These are phyloP conservation scores for Furcasterigmium furcatum DNA, from an alignment of 2,329 filamentous ascomycete species.

Conservation along the genomic window DNA sequence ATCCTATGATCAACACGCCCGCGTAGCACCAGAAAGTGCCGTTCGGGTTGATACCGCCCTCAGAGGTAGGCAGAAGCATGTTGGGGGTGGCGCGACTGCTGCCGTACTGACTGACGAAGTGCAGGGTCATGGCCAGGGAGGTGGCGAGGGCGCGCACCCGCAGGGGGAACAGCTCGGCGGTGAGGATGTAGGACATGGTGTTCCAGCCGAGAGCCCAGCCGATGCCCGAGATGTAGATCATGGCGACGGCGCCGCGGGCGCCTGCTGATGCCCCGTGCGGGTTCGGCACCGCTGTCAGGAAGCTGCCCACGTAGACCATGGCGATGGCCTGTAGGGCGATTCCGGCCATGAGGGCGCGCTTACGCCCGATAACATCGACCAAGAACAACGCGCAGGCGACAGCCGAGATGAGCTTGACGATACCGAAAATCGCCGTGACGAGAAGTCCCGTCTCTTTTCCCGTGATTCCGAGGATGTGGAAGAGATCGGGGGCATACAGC, in stretches of 20 bases:
- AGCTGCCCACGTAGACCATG: slow-evolving; percentile 61
- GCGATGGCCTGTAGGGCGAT: slow-evolving; percentile 57
- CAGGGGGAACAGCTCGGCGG: slow-evolving; percentile 64
- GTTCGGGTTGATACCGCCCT: slow-evolving; percentile 36
- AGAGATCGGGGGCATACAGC: slow-evolving; percentile 72
- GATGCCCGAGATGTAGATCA: slow-evolving; percentile 68
- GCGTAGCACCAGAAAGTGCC: slow-evolving; percentile 68
- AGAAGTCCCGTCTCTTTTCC: slow-evolving; percentile 68
- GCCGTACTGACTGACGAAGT: slow-evolving; percentile 67
- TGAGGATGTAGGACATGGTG: slow-evolving; percentile 64
- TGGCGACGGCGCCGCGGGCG: slow-evolving; percentile 65
- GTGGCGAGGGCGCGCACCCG: slow-evolving; percentile 60
- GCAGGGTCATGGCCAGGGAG: slow-evolving; percentile 62
- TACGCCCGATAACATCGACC: slow-evolving; percentile 75
- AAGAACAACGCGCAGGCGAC: slow-evolving; percentile 72
- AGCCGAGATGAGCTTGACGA: slow-evolving; percentile 67
- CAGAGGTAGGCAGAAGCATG: slow-evolving; percentile 49
- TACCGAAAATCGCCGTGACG: slow-evolving; percentile 72
- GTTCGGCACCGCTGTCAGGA: slow-evolving; percentile 58
- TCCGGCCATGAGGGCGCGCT: slow-evolving; percentile 59
- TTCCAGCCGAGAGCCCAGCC: slow-evolving; percentile 75
- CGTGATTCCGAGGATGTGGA: slow-evolving; percentile 66
- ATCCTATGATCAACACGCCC: slow-evolving; percentile 34
- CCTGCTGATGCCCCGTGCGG: slow-evolving; percentile 48
- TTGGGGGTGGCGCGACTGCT: slow-evolving; percentile 62